These are phyloP conservation scores for Cryphonectria naterciae DNA, from an alignment of 2,329 filamentous ascomycete genomes.

Conservation along the genomic window DNA sequence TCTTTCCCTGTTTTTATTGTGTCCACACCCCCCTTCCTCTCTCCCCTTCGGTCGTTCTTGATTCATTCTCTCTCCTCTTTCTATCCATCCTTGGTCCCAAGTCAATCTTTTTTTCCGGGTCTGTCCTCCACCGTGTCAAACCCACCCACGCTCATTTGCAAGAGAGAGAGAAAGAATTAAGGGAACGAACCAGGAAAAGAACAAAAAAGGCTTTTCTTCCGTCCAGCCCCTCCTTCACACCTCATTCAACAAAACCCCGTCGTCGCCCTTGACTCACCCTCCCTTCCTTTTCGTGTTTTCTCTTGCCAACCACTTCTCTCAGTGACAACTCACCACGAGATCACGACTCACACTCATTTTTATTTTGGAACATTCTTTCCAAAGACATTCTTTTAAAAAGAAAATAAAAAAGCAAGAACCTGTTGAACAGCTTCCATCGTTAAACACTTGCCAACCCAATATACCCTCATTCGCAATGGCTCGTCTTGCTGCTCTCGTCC, in stretches of 20 bases:
- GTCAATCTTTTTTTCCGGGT: slow-evolving; percentile 9
- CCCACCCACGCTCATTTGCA: slow-evolving; percentile 20
- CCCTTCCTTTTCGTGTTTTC: not conserved
- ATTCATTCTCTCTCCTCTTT: slow-evolving; percentile 29
- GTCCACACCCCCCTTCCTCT: slow-evolving; percentile 3
- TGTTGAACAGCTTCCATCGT: slow-evolving; percentile 4
- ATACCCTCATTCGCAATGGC: slow-evolving; percentile 21
- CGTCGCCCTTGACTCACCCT: not conserved
- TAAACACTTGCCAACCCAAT: not conserved
- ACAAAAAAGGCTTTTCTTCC: not conserved
- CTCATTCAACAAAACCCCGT: not conserved
- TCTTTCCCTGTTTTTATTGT: slow-evolving; percentile 3
- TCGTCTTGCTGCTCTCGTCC: slow-evolving; percentile 36
- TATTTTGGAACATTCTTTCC: slow-evolving; percentile 4
- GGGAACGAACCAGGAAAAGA: not conserved
- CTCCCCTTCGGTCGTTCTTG: not conserved
- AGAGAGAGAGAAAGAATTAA: not conserved
- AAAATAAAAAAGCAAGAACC: slow-evolving; percentile 5
- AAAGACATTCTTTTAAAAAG: slow-evolving; percentile 1
- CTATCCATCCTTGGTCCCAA: slow-evolving; percentile 11
- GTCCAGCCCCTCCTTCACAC: not conserved
- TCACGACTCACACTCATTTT: slow-evolving; percentile 28
- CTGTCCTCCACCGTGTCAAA: slow-evolving; percentile 14
- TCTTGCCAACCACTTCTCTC: not conserved
- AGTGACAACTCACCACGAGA: slow-evolving; percentile 12